Evolutionary conservation across 805 yeast genomes (phyloP), one percentile per base, ranked within the genome.

Genomic region (Groenewaldozyma tartarivorans): DNA sequence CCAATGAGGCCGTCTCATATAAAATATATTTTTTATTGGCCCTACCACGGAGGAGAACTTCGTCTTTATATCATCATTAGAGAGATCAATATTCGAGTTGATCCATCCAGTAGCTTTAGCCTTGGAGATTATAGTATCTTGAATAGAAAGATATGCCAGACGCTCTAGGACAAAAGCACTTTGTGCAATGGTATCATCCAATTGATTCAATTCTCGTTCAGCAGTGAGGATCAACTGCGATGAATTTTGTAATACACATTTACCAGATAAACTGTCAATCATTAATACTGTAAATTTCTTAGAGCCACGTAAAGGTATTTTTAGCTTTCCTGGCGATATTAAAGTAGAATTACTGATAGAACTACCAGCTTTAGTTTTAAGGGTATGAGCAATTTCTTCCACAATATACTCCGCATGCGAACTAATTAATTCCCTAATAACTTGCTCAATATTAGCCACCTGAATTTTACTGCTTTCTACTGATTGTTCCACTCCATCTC

Each of bases 81-180:
- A 61, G 21, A 82, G 51, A 24, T 61, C 66, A 36, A 81, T 67
- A 32, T 74, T 68, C 32, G 72, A 74, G 48, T 74, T 74, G n/a
- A 74, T 68, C 92, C 92, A 83, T 21, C 79, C 83, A 0, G 79
- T 72, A 0, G 84, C 79, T 29, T 67, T 64, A 41, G 84, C 69
- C 45, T 78, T 67, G 5, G 74, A 69, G 9, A 72, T 61, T 21
- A 79, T 62, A 43, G 78, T 81, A 34, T 66, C 62, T 42, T 66
- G 64, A 40, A 69, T 67, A 3, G 71, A 66, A 27, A 73, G 70
- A 22, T 75, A 56, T 35, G 77, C 64, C 36, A 80, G 59, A 30
- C 63, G 68, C 22, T 72, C 56, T 30, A 80, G 46, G 27, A 62
- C 57, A 3, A 55, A 46, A 5, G 61, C 45, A 2, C 48, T 50